Evolutionary conservation across 2,329 filamentous ascomycete species (phyloP).

Genomic region (Sporothrix brunneoviolacea): DNA sequence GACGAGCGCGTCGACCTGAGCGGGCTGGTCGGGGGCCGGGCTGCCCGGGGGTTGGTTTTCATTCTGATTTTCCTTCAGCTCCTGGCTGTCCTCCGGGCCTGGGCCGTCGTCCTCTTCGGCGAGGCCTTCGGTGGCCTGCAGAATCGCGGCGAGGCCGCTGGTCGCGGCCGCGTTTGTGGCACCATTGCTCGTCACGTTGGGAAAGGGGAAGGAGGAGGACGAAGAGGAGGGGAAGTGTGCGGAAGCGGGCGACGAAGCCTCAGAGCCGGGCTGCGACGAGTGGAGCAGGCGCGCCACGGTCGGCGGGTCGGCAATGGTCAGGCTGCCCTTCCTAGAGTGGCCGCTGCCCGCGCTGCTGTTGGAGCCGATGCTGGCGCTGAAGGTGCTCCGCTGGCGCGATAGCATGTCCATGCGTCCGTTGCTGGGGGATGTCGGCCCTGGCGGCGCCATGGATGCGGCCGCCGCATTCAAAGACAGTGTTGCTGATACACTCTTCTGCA

Average conservation of each 20-base stretch:
- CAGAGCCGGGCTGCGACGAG: conserved; percentile 13
- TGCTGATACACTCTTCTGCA: conserved; percentile 3
- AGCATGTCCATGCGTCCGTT: neutral
- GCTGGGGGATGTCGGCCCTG: conserved; percentile 6
- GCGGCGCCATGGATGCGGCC: neutral
- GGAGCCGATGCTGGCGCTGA: conserved; percentile 11
- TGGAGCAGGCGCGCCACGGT: conserved; percentile 15
- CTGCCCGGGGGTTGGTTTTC: conserved; percentile 22
- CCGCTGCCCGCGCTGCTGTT: neutral
- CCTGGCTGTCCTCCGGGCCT: neutral
- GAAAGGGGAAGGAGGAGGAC: conserved; percentile 6
- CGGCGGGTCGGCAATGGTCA: conserved; percentile 20
- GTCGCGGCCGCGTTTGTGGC: conserved; percentile 6
- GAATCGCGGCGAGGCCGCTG: conserved; percentile 44
- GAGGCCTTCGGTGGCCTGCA: conserved; percentile 50
- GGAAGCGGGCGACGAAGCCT: conserved; percentile 12
- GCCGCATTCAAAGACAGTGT: neutral
- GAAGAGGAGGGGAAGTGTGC: conserved; percentile 6
- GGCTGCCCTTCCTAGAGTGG: conserved; percentile 37
- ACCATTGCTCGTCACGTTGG: neutral
- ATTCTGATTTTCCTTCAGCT: neutral
- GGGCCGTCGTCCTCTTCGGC: conserved; percentile 20
- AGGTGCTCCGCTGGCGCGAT: conserved; percentile 8
- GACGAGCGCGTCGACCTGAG: conserved; percentile 67
- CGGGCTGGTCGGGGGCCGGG: too few species aligned